Evolutionary conservation across 371 early-diverging fungal genomes (phyloP), one percentile per base, ranked within the genome.

Genomic region (Lichtheimia ornata): DNA sequence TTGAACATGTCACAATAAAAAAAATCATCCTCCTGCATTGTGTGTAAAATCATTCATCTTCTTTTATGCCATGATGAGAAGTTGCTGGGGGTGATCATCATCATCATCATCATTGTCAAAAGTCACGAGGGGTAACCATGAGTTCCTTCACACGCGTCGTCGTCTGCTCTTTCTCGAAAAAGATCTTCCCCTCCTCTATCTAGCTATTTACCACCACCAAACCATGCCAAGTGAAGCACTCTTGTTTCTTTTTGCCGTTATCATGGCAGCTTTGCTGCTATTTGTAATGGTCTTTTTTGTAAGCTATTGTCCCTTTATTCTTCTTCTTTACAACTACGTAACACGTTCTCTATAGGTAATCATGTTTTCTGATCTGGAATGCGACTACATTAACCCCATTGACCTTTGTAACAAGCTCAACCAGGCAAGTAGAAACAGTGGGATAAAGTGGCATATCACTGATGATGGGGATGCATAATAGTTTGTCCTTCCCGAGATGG

Each of bases 331-430:
- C 20, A 5, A 1, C 17, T 5, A n/a, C n/a, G n/a, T n/a, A 15
- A 27, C 53, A 4, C 53, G 14, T 30, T 52, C 35, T 50, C 4
- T 6, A 14, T 77, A 93, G 94, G 91, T 93, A 61, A 93, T 93
- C 67, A 89, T 91, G 91, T 93, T 94, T 69, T 94, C 94, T 20
- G 94, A 94, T 77, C 83, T 94, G 65, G 94, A 95, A 83, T 93
- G 93, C 81, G 98, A 97, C 69, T 97, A 96, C 80, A 94, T 97
- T 77, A 97, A 97, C 76, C 98, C 98, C 7, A 97, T 97, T 69
- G 98, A 97, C 75, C 87, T 97, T 54, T 96, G 96, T 81, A 92
- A 91, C 77, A 93, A 90, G 69, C 83, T 97, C 64, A 97, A 97
- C 75, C 93, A 90, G 85, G 96, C 93, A 84, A 59, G 51, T 15